A percentile compares a stretch with the other conserved stretches of the same genome.
Conservation (phyloP, 345 rosid genomes). For the Cardamine resedifolia region DNA sequence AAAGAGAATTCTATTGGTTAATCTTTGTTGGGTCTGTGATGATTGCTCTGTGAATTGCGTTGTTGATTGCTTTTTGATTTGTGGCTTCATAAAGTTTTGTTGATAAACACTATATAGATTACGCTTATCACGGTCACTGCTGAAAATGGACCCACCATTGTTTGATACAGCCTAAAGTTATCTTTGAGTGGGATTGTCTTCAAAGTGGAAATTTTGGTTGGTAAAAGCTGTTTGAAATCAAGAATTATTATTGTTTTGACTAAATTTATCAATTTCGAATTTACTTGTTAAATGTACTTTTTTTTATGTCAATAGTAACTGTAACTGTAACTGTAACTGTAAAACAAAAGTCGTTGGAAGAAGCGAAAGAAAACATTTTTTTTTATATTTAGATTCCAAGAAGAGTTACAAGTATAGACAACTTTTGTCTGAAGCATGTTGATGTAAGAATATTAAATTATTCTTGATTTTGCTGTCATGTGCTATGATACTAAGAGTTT, state of each 20-base stretch:
- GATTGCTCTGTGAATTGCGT: slow-evolving; percentile 3
- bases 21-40: not conserved
- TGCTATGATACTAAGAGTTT: slow-evolving; percentile 7
- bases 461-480: slow-evolving; percentile 23
- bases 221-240: not conserved
- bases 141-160: slow-evolving; percentile 25
- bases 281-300: slow-evolving; percentile 2
- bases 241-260: not conserved
- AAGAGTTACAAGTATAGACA: slow-evolving; percentile 26
- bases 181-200: slow-evolving; percentile 4
- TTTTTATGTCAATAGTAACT: slow-evolving; percentile 10
- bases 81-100: slow-evolving; percentile 5
- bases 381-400: not conserved
- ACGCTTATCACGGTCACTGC: slow-evolving; percentile 27
- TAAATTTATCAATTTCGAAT: not conserved
- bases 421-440: slow-evolving; percentile 35
- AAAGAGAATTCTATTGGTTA: not conserved
- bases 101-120: slow-evolving; percentile 8
- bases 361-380: slow-evolving; percentile 16
- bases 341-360: not conserved
- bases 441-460: slow-evolving; percentile 22
- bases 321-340: slow-evolving; percentile 18
- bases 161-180: slow-evolving; percentile 14
- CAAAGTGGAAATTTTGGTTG: not conserved
- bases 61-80: slow-evolving; percentile 14